These are phyloP conservation scores for Pseudocercospora eumusae DNA, from an alignment of 2,329 filamentous ascomycete genomes.

Conservation along the genomic window DNA sequence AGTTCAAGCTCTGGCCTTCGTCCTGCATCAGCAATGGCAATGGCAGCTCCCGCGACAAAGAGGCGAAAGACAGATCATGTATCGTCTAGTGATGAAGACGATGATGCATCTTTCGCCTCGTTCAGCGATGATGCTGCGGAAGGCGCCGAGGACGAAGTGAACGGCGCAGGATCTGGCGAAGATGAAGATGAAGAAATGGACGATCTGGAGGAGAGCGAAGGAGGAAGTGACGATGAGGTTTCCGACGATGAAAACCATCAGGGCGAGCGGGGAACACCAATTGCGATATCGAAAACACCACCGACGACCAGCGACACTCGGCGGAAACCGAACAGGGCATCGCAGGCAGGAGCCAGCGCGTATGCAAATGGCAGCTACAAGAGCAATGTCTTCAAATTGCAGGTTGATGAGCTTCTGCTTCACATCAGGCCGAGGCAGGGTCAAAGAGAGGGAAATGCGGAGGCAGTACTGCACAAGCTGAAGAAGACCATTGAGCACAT, in stretches of 20 bases:
- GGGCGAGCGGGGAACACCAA: constrained; percentile 13
- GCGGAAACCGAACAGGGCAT: constrained; percentile 17
- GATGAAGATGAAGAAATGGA: constrained; percentile 21
- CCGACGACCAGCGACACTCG: constrained; percentile 5
- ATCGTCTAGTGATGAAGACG: constrained; percentile 33
- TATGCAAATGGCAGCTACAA: constrained; percentile 61
- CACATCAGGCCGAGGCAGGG: constrained; percentile 61
- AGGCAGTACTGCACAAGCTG: constrained; percentile 56
- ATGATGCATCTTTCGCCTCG: constrained; percentile 40
- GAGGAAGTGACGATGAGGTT: constrained; percentile 17
- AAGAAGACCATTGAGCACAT: constrained; percentile 61
- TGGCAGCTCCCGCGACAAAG: constrained; percentile 39
- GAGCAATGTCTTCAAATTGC: constrained; percentile 67
- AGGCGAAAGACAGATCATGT: constrained; percentile 40
- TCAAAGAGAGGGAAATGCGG: constrained; percentile 56
- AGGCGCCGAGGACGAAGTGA: constrained; percentile 17
- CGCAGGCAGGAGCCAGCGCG: constrained; percentile 37
- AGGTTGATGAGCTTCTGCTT: constrained; percentile 63
- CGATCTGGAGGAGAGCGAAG: constrained; percentile 20
- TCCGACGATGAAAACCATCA: constrained; percentile 1
- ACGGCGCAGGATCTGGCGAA: constrained; percentile 12
- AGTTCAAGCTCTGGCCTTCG: neutral
- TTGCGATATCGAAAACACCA: constrained; percentile 16
- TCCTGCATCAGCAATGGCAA: constrained; percentile 35
- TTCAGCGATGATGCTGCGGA: constrained; percentile 32